These are phyloP conservation scores for Globisporangium orthogonon DNA, from an alignment of 352 stramenopile genomes.

Conservation along the genomic window DNA sequence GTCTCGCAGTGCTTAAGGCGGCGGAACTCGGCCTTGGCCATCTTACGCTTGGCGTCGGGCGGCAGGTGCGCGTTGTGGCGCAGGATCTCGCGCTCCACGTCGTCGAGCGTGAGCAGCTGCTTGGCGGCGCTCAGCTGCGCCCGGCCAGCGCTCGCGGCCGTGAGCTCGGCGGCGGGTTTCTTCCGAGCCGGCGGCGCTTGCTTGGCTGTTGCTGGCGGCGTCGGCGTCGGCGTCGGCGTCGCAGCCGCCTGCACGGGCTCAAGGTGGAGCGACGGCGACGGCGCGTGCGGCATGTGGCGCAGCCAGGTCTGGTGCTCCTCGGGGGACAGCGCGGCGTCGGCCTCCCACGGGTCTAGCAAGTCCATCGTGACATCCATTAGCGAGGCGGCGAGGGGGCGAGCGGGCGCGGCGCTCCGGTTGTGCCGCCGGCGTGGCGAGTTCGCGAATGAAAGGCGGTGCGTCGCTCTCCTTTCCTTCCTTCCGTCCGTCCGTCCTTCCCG, in stretches of 20 bases:
- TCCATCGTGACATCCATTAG: not conserved
- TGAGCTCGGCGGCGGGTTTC: too few relatives aligned
- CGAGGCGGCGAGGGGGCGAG: too few relatives aligned
- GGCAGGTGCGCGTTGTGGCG: slow-evolving; percentile 34
- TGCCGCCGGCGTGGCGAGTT: too few relatives aligned
- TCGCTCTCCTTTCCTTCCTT: too few relatives aligned
- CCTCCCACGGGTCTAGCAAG: not conserved
- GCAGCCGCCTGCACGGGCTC: slow-evolving; percentile 13
- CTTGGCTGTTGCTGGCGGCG: not conserved
- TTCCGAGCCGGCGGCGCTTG: not conserved
- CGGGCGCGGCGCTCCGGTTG: too few relatives aligned
- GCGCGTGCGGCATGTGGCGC: slow-evolving; percentile 24
- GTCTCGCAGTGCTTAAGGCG: slow-evolving; percentile 76
- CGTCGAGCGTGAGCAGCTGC: slow-evolving; percentile 40
- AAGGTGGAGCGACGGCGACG: slow-evolving; percentile 26
- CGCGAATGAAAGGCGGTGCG: too few relatives aligned
- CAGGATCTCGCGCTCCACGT: slow-evolving; percentile 51
- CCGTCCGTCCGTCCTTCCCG: too few relatives aligned
- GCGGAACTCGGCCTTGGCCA: slow-evolving; percentile 65
- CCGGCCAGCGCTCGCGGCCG: too few relatives aligned
- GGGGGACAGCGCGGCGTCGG: slow-evolving; percentile 17
- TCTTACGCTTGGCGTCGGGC: slow-evolving; percentile 32
- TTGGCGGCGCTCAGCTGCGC: slow-evolving; percentile 14
- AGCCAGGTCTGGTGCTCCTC: slow-evolving; percentile 13
- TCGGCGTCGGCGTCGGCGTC: not conserved